Conservation (phyloP, 495 filamentous ascomycete genomes). For the Penicillium mononematosum region DNA sequence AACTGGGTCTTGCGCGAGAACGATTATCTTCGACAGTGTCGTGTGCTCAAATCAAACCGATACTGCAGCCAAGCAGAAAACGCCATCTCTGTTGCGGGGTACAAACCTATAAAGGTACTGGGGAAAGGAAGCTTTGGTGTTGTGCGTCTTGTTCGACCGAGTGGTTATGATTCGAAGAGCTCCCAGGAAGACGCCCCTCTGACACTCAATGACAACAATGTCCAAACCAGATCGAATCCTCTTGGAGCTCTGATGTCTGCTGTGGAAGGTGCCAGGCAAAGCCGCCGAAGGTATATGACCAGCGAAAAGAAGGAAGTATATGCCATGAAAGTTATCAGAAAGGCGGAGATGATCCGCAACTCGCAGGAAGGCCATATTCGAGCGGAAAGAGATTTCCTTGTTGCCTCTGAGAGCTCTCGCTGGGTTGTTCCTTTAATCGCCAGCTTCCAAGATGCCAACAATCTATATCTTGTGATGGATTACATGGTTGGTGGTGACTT, state of each 20-base stretch:
- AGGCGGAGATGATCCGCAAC: conserved; percentile 83
- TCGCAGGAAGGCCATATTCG: conserved; percentile 90
- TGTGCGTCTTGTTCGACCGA: conserved; percentile 78
- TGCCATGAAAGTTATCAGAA: conserved; percentile 96
- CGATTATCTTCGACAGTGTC: conserved; percentile 70
- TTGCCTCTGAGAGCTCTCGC: conserved; percentile 73
- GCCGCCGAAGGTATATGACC: conserved; percentile 30
- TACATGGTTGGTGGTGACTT: conserved; percentile 98
- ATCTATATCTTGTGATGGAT: conserved; percentile 93
- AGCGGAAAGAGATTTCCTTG: conserved; percentile 88
- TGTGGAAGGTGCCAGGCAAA: conserved; percentile 25
- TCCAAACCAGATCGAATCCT: conserved; percentile 1
- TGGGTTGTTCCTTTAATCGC: conserved; percentile 89
- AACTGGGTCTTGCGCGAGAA: conserved; percentile 66
- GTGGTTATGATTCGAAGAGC: conserved; percentile 11
- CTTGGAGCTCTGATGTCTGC: conserved; percentile 27
- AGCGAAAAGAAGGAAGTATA: conserved; percentile 60
- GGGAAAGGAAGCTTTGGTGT: conserved; percentile 95
- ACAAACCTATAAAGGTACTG: conserved; percentile 78
- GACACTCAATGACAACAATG: neutral
- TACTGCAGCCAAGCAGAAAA: conserved; percentile 36
- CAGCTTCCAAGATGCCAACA: conserved; percentile 81
- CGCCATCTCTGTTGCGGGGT: conserved; percentile 60
- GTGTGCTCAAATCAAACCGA: conserved; percentile 64
- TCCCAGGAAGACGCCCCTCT: conserved; percentile 10